phyloP scores from a whole-genome alignment of 495 filamentous ascomycete species.

The Aspergillus carlsbadensis region DNA sequence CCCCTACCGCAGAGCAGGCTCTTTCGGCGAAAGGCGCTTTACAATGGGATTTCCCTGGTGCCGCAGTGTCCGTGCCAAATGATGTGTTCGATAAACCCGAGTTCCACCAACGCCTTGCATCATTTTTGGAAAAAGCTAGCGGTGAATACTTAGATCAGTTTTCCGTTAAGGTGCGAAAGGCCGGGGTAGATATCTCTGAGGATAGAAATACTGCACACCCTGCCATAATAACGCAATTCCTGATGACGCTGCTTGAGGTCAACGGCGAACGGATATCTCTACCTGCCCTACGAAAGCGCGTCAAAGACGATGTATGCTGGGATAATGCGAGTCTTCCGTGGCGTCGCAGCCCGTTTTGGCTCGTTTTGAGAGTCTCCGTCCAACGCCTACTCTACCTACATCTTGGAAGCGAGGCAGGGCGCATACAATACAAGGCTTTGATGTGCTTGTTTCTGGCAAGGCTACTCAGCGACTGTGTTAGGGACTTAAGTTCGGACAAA shows the following conservation, averaged over 20 bases:
- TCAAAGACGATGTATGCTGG: constrained; percentile 58
- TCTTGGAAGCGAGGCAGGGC: constrained; percentile 46
- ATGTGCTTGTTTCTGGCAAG: constrained; percentile 43
- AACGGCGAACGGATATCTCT: constrained; percentile 37
- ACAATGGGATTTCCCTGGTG: constrained; percentile 47
- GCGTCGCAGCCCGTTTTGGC: constrained; percentile 57
- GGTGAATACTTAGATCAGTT: constrained; percentile 54
- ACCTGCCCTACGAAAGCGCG: constrained; percentile 49
- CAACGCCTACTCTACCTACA: constrained; percentile 46
- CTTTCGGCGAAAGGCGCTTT: constrained; percentile 41
- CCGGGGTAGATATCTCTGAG: constrained; percentile 44
- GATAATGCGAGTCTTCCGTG: constrained; percentile 49
- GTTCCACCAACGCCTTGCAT: constrained; percentile 50
- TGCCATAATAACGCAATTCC: constrained; percentile 50
- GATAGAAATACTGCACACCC: constrained; percentile 55
- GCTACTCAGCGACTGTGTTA: constrained; percentile 38
- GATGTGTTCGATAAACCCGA: constrained; percentile 32
- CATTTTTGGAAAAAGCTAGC: constrained; percentile 59
- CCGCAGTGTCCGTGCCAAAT: constrained; percentile 38
- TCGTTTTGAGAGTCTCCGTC: constrained; percentile 55
- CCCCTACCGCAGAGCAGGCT: constrained; percentile 46
- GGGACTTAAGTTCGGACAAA: constrained; percentile 25
- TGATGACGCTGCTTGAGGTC: constrained; percentile 56
- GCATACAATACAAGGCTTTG: constrained; percentile 58
- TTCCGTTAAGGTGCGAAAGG: constrained; percentile 49